Evolutionary conservation across 345 rosid genomes (phyloP), one percentile per base, ranked within the genome.

Genomic region (Bruguiera sexangula): DNA sequence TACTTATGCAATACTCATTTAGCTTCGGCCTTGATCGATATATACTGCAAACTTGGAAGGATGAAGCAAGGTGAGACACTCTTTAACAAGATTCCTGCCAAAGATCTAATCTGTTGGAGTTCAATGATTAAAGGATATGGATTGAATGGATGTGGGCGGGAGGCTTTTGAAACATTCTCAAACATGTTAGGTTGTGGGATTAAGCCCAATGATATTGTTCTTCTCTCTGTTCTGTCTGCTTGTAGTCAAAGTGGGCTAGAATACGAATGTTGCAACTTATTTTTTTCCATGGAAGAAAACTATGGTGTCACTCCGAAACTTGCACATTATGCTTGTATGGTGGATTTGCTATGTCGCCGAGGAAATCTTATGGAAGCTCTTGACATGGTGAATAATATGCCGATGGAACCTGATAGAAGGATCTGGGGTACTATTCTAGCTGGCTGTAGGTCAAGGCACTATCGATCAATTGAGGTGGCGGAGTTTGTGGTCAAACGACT

Each of bases 311-410:
- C 68, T 65, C 67, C 39, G 29, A 70, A 64, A 37, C 60, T 56
- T 1, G 60, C 60, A 56, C 73, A 70, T 63, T 54, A 71, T 63
- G 74, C 74, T 39, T 63, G 74, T 66, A 70, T 71, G 74, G 56
- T 53, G 55, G 74, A 71, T 36, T 56, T 63, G 62, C 68, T 54
- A 34, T 22, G 62, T 37, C 62, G 62, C 34, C 37, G 6, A 8
- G 68, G 74, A 26, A 36, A 54, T 36, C 21, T 63, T 26, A 34
- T 53, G 30, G 63, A 71, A 39, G 74, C 74, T 18, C 39, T 63
- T 37, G 60, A 63, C 52, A 54, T 71, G 53, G 67, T n/a, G 27
- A 71, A 37, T 37, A 55, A 71, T 48, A 71, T 63, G 63, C 68
- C 68, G 11, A 6, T 63, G 39, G 54, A 34, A 34, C 68, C 68